A percentile compares a stretch with the other conserved stretches of the same genome.
Conservation (phyloP, 176 grass and related monocot genomes). For the Carex parvula region DNA sequence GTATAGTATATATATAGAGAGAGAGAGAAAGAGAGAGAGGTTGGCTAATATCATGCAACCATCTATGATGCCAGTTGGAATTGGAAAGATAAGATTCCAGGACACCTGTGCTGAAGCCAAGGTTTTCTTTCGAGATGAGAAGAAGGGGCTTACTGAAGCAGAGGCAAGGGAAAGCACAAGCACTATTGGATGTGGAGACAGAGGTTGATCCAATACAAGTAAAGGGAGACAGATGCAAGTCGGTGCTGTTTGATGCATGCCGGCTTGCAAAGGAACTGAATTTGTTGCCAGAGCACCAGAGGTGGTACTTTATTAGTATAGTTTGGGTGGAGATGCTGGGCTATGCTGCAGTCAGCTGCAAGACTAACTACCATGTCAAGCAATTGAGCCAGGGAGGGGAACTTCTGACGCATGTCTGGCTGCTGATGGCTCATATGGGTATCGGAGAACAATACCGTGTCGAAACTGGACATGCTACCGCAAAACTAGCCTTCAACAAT, state of each 20-base stretch:
- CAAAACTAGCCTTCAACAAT: too few species aligned
- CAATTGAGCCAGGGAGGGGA: constrained; percentile 56
- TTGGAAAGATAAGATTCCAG: constrained; percentile 24
- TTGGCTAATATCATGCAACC: not conserved
- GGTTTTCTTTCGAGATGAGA: constrained; percentile 14
- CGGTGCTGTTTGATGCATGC: constrained; percentile 37
- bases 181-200: constrained; percentile 4
- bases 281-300: constrained; percentile 3
- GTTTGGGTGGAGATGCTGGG: constrained; percentile 70
- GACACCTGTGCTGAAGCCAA: constrained; percentile 34
- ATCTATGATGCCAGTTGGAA: constrained; percentile 26
- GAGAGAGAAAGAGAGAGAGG: too few species aligned
- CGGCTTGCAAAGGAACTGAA: constrained; percentile 14
- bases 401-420: constrained; percentile 55
- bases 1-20: too few species aligned
- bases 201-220: constrained; percentile 18
- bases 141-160: not conserved
- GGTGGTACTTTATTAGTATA: constrained; percentile 42
- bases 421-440: constrained; percentile 36
- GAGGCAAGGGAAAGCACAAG: not conserved
- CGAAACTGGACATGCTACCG: constrained; percentile 11
- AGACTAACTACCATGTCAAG: constrained; percentile 65
- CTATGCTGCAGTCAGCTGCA: constrained; percentile 52
- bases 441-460: constrained; percentile 42
- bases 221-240: constrained; percentile 45